Conservation (phyloP, 768 basidiomycete genomes). For the Tephrocybe sp. region DNA sequence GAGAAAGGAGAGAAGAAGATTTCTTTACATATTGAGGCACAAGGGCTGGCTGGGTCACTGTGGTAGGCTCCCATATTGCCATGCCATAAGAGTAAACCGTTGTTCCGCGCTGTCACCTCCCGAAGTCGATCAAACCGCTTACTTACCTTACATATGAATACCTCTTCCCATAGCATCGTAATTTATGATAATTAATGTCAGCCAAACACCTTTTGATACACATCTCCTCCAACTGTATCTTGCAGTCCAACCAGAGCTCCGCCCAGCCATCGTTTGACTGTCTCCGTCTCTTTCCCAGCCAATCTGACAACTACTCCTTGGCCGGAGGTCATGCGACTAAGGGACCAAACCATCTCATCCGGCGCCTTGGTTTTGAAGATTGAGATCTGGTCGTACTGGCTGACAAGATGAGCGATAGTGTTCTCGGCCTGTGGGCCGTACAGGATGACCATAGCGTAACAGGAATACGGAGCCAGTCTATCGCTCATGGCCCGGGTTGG, state of each 20-base stretch:
- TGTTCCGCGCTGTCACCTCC: not conserved
- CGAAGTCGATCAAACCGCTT: not conserved
- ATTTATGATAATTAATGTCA: constrained; percentile 21
- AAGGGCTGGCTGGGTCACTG: too few species aligned
- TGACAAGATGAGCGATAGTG: constrained; percentile 47
- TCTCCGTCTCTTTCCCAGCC: constrained; percentile 75
- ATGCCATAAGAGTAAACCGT: not conserved
- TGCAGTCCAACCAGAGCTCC: constrained; percentile 50
- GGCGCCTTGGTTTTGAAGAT: constrained; percentile 65
- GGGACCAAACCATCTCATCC: constrained; percentile 75
- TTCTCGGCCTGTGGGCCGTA: constrained; percentile 60
- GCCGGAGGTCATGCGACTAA: constrained; percentile 52
- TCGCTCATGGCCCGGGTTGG: constrained; percentile 50
- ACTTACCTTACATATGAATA: not conserved
- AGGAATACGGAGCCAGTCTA: constrained; percentile 76
- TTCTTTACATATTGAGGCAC: not conserved
- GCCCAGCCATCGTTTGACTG: constrained; percentile 68
- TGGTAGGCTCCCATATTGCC: too few species aligned
- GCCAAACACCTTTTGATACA: constrained; percentile 61
- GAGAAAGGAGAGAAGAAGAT: not conserved
- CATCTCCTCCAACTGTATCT: constrained; percentile 56
- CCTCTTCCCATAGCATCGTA: not conserved
- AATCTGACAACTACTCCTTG: constrained; percentile 60
- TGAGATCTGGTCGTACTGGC: constrained; percentile 48
- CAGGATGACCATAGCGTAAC: constrained; percentile 85